Base-by-base conservation (phyloP, 176 grass and related monocot genomes). In the Saccharum spontaneum region DNA sequence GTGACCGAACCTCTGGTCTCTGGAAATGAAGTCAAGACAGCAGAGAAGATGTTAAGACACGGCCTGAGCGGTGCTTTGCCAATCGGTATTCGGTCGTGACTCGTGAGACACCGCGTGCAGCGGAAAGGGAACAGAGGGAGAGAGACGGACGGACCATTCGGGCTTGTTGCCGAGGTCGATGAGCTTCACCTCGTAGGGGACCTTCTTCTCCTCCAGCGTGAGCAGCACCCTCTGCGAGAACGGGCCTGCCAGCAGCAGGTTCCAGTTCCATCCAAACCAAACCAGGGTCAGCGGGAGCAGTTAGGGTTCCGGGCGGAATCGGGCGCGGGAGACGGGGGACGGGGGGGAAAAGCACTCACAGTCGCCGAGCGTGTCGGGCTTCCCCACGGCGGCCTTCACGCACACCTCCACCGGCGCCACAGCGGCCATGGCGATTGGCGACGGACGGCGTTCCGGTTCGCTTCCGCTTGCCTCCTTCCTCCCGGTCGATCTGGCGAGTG, bases 151-250 rank as follows among this genome's bases (percentile, higher is more conserved):
- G 49, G 59, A 88, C 96, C 93, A 98, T 36, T 98, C 88, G 81
- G 93, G 96, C 86, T 95, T 98, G 83, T 92, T 87, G 73, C 65
- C 85, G 73, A 95, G 40, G 57, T 95, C 85, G 84, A 98, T 34
- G 77, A 94, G 85, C 83, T 95, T 98, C 40, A 78, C 55, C 69
- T 95, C 77, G 87, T 98, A 95, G 62, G 93, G 9, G 18, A 92
- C 81, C 45, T 93, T 90, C 93, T 98, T 95, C 96, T 95, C 96
- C 89, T 98, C 89, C 43, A 98, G 81, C 34, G 93, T 89, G 61
- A 98, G 82, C 44, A 98, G 85, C 78, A 95, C 91, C 69, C 89
- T 91, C 50, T 98, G 93, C 8, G 85, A 83, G 83, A 95, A 98
- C 20, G 96, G 96, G 41, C 93, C 93, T 98, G 43, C 54, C 4